Evolutionary conservation across 805 yeast genomes (phyloP).

Genomic region (Isabelozyma rhagii): DNA sequence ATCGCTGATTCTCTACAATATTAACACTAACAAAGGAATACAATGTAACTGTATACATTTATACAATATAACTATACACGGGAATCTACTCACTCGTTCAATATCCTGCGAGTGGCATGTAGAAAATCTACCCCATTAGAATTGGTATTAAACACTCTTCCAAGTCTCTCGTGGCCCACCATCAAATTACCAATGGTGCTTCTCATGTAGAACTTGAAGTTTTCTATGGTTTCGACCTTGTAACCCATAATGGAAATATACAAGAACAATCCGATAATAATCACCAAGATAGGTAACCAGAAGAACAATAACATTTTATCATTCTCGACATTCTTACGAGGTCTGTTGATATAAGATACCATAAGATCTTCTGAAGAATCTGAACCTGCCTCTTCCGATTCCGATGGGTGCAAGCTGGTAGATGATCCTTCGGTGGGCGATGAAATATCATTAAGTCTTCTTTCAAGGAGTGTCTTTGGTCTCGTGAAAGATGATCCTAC

Average conservation of each 20-base stretch:
- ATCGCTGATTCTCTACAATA: too few species aligned
- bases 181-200: constrained; percentile 38
- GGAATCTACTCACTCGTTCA: neutral
- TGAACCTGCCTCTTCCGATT: constrained; percentile 30
- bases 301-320: constrained; percentile 85
- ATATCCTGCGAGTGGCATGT: constrained; percentile 2
- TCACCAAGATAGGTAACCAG: constrained; percentile 79
- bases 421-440: neutral
- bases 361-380: constrained; percentile 45
- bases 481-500: constrained; percentile 31
- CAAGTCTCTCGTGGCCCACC: constrained; percentile 42
- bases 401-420: neutral
- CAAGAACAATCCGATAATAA: constrained; percentile 50
- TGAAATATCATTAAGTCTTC: constrained; percentile 21
- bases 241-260: constrained; percentile 40
- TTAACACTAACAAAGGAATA: neutral
- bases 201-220: constrained; percentile 30
- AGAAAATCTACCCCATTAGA: constrained; percentile 1
- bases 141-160: constrained; percentile 29
- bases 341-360: constrained; percentile 39
- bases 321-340: constrained; percentile 52
- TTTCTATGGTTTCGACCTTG: constrained; percentile 33
- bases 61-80: neutral
- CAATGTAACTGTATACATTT: neutral
- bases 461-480: constrained; percentile 34